Evolutionary conservation across 768 basidiomycete species (phyloP), one percentile per base, ranked within the genome.

Genomic region (Hysterangium stoloniferum): DNA sequence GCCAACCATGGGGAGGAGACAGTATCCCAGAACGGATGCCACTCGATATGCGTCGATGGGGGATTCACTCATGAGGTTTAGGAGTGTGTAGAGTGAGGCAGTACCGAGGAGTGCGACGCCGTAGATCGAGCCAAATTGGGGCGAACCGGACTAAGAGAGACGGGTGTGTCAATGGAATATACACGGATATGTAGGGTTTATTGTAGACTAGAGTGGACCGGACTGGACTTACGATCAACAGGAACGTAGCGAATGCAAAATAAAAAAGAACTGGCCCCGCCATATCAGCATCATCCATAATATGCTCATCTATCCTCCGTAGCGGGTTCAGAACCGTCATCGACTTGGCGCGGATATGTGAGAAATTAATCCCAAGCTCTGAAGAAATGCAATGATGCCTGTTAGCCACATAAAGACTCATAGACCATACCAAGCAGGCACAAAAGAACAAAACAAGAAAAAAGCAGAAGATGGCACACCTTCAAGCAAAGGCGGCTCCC

Each of bases 241-340:
- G 76, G 61, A 87, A 91, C 35, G 87, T 84, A 11, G 85, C 96
- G 64, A 98, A 98, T 59, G 89, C 89, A 64, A 98, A 90, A 62
- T 85, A 85, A 70, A 97, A 97, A 4, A 97, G 79, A 40, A 97
- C 78, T 7, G 96, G 96, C 0, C 96, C 96, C 7, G 95, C 93
- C 27, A 99, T 76, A 68, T 99, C 96, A 19, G 95, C 94, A 59
- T 99, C 96, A 66, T 99, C 96, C 96, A 99, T 99, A 53, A 99
- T 98, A 52, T 78, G 84, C 55, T 86, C 88, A 54, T 96, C 85
- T 28, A 94, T 79, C 44, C 73, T 73, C 52, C 79, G 76, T 19
- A 98, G 70, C 3, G 96, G 96, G 61, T 99, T 98, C 45, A 99
- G 79, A 6, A 98, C 96, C 0, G 96, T 93, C 67, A 94, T 68